Evolutionary conservation across 1,284 basidiomycete species (phyloP).

Genomic region (Neotropicomus parvogracilis): DNA sequence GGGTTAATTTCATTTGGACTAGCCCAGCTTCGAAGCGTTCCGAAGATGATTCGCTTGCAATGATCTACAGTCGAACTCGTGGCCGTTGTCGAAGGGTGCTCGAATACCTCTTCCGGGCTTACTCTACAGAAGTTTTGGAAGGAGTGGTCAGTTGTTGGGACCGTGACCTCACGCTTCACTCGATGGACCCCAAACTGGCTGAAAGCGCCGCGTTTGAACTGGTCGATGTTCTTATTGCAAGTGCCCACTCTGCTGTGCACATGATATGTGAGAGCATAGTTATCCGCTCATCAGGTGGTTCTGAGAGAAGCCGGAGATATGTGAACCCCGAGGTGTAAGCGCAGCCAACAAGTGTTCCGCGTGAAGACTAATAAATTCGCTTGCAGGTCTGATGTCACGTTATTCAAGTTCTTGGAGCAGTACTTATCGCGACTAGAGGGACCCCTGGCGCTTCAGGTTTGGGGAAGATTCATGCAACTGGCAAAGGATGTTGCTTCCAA

Average conservation of each 20-base stretch:
- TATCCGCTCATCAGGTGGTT: conserved; percentile 47
- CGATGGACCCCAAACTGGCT: conserved; percentile 37
- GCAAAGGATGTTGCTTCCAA: conserved; percentile 73
- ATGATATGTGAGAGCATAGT: conserved; percentile 85
- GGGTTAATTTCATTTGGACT: conserved; percentile 59
- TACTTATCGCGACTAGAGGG: conserved; percentile 87
- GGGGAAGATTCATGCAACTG: conserved; percentile 76
- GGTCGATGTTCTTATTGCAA: conserved; percentile 79
- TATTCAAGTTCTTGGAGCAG: conserved; percentile 86
- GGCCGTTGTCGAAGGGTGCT: conserved; percentile 72
- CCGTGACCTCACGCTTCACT: conserved; percentile 47
- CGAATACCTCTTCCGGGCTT: conserved; percentile 82
- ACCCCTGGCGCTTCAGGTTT: conserved; percentile 87
- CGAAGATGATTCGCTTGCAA: conserved; percentile 59
- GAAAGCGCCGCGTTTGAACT: conserved; percentile 73
- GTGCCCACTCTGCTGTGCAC: conserved; percentile 84
- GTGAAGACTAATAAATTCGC: conserved; percentile 2
- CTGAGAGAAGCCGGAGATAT: conserved; percentile 58
- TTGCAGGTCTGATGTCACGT: conserved; percentile 56
- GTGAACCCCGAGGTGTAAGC: conserved; percentile 67
- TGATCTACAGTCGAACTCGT: conserved; percentile 65
- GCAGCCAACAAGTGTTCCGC: neutral
- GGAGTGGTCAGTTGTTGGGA: conserved; percentile 80
- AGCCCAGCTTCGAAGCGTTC: conserved; percentile 45
- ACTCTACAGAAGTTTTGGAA: conserved; percentile 80